Evolutionary conservation across 768 basidiomycete genomes (phyloP).

Genomic region (Lentinula sp.): DNA sequence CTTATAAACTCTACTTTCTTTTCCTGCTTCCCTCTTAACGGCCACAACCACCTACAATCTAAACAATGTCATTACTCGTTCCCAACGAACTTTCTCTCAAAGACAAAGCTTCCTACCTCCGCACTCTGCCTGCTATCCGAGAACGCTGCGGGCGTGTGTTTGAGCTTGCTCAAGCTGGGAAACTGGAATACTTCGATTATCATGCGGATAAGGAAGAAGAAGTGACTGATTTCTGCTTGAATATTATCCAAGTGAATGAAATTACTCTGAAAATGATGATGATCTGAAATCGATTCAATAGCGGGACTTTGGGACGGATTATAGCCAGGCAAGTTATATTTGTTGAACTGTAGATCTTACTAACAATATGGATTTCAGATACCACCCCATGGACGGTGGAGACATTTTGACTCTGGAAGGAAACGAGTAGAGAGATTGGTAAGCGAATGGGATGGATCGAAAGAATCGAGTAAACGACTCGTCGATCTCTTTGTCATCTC

Average conservation of each 20-base stretch:
- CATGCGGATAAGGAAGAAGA: conserved; percentile 67
- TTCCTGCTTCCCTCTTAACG: background rate
- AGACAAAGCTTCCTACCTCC: conserved; percentile 61
- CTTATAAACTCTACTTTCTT: background rate
- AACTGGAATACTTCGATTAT: conserved; percentile 83
- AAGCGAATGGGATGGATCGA: conserved; percentile 24
- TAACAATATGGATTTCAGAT: conserved; percentile 41
- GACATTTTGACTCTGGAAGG: conserved; percentile 71
- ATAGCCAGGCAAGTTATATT: conserved; percentile 43
- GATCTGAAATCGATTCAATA: conserved; percentile 19
- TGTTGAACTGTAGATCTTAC: background rate
- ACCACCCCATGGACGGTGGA: conserved; percentile 85
- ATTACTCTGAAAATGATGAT: background rate
- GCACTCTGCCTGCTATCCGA: conserved; percentile 85
- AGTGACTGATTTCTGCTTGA: conserved; percentile 68
- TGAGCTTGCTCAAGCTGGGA: conserved; percentile 65
- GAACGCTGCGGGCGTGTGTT: conserved; percentile 78
- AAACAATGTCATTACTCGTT: background rate
- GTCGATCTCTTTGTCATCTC: conserved; percentile 89
- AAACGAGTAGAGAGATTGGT: conserved; percentile 60
- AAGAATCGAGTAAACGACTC: conserved; percentile 64
- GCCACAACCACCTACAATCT: background rate
- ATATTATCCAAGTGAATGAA: conserved; percentile 66
- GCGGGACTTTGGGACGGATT: conserved; percentile 78
- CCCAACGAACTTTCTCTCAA: conserved; percentile 17